Evolutionary conservation across 116 monocot species (phyloP).

Genomic region (Dioscorea cayenensis): DNA sequence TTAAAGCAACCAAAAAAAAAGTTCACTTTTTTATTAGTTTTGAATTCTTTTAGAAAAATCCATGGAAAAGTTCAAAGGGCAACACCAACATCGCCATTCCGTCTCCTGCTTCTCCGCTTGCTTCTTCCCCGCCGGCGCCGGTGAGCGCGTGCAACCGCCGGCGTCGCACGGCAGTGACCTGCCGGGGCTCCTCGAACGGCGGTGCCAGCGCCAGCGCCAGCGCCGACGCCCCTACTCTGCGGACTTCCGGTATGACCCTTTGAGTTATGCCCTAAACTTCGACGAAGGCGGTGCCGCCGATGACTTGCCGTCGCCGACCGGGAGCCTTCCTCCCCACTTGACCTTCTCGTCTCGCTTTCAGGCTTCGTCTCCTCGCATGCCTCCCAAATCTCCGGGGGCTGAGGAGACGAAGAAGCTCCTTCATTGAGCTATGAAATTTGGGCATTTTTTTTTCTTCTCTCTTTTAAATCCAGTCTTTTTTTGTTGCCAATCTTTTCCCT

Average conservation of each 20-base stretch:
- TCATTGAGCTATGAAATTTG: background rate
- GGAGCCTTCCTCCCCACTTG: background rate
- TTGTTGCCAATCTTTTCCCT: background rate
- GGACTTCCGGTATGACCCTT: conserved; percentile 10
- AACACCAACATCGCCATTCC: background rate
- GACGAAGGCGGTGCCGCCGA: background rate
- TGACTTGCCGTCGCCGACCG: background rate
- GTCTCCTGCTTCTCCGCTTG: background rate
- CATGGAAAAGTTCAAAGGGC: conserved; percentile 8
- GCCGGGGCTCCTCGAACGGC: background rate
- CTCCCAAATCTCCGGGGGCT: background rate
- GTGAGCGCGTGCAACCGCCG: background rate
- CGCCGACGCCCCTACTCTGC: conserved; percentile 8
- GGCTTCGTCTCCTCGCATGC: background rate
- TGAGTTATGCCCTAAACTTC: conserved; percentile 15
- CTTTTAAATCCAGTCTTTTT: background rate
- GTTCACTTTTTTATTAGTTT: background rate
- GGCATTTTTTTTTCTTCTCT: background rate
- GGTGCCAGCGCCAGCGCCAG: background rate
- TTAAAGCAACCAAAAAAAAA: too few relatives aligned
- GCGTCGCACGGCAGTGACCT: background rate
- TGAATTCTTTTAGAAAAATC: conserved; percentile 2
- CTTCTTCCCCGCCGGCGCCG: background rate
- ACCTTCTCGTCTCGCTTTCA: conserved; percentile 11
- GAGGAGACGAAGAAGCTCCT: background rate